Evolutionary conservation across 1,139 yeast genomes (phyloP).

Genomic region (Geotrichum citri-aurantii): DNA sequence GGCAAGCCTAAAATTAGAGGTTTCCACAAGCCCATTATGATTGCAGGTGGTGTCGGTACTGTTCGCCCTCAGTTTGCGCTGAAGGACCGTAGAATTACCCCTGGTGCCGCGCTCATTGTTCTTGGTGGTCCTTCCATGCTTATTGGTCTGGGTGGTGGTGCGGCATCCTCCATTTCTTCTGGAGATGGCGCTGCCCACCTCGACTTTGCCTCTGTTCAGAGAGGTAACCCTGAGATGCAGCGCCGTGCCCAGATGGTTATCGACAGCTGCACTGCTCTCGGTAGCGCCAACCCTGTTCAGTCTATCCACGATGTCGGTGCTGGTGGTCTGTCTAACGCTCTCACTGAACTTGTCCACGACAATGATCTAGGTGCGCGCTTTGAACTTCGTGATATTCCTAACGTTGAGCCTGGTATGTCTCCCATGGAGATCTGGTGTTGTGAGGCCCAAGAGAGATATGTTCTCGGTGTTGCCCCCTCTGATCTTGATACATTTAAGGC

Average conservation of each 20-base stretch:
- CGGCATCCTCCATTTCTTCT: conserved; percentile 91
- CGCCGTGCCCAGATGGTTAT: conserved; percentile 98
- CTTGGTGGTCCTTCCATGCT: conserved; percentile 99
- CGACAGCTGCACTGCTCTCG: conserved; percentile 85
- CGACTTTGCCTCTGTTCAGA: conserved; percentile 97
- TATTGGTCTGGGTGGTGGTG: conserved; percentile 99
- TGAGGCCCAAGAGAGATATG: conserved; percentile 98
- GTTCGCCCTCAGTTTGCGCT: conserved; percentile 90
- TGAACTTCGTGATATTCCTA: conserved; percentile 84
- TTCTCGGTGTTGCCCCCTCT: conserved; percentile 81
- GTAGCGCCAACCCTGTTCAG: conserved; percentile 78
- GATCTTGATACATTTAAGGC: conserved; percentile 65
- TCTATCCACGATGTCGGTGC: conserved; percentile 99
- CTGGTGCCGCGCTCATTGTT: conserved; percentile 88
- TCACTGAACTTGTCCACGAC: conserved; percentile 96
- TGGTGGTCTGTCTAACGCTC: conserved; percentile 95
- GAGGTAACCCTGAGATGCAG: conserved; percentile 99
- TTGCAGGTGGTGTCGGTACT: conserved; percentile 99
- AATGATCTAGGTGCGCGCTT: conserved; percentile 91
- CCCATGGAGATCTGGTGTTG: conserved; percentile 99
- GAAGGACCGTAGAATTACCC: conserved; percentile 81
- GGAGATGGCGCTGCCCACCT: conserved; percentile 94
- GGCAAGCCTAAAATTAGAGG: conserved; percentile 81
- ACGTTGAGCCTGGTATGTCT: conserved; percentile 96
- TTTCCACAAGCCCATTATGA: conserved; percentile 97